Evolutionary conservation across 1,139 yeast species (phyloP), one percentile per base, ranked within the genome.

Genomic region (Pichia norvegensis): DNA sequence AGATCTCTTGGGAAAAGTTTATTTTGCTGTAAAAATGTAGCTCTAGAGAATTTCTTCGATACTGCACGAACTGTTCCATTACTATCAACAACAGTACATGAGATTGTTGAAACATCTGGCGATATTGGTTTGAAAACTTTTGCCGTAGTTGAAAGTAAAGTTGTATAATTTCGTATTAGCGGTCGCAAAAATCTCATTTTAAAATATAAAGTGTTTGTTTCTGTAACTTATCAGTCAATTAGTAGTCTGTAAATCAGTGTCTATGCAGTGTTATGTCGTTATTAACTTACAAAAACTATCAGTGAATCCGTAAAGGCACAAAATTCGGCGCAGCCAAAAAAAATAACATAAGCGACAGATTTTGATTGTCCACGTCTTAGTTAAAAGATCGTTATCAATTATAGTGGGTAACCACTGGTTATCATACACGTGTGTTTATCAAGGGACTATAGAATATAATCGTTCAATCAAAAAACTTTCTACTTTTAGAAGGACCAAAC

Each of bases 401-500:
- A n/a, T n/a, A n/a, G n/a, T n/a, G n/a, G n/a, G n/a, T 27, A 27
- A 10, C n/a, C 31, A 27, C 31, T 27, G n/a, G 31, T 27, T 10
- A 10, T 11, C n/a, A 27, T 27, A 27, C n/a, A 27, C 31, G 31
- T 27, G 13, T 27, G 25, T 23, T 23, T 23, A 23, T 23, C 9
- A 23, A 23, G 25, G 9, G 14, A 35, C 22, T 19, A 20, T 35
- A 35, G 25, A 13, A 19, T 10, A 8, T 17, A 10, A 13, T 14
- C 16, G 25, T 8, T 47, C 76, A 90, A 64, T 88, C 95, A 62
- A 87, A 86, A 77, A 87, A 90, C 72, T 86, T 86, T 76, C 97
- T 85, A 46, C 92, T 67, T 48, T 76, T 68, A 27, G 97, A 84
- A 48, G 86, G 81, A 46, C 98, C 98, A 66, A 88, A 92, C 62